Conservation (phyloP, 2,329 filamentous ascomycete genomes). For the Microdochium nivale region DNA sequence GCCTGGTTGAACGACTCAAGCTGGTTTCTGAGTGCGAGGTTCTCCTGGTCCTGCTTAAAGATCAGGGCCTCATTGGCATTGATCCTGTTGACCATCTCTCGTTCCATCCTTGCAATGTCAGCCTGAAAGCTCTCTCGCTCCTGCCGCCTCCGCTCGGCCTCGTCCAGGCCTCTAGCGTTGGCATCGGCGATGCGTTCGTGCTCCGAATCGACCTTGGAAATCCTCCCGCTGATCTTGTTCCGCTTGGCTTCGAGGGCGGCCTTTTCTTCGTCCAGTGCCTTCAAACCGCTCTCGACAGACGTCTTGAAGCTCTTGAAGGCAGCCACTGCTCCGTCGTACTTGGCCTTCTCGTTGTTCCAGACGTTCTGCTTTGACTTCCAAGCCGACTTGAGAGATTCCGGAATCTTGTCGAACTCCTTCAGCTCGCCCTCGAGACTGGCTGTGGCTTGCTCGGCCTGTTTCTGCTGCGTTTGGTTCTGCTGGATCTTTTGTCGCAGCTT, state of each 20-base stretch:
- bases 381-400: constrained; percentile 49
- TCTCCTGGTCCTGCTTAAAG: constrained; percentile 29
- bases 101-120: constrained; percentile 36
- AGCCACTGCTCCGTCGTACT: constrained; percentile 50
- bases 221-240: constrained; percentile 64
- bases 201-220: constrained; percentile 65
- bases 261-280: constrained; percentile 56
- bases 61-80: constrained; percentile 25
- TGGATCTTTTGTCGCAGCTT: constrained; percentile 66
- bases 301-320: constrained; percentile 50
- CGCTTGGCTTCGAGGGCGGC: constrained; percentile 55
- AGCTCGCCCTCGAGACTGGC: constrained; percentile 47
- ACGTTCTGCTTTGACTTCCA: constrained; percentile 45
- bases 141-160: constrained; percentile 51
- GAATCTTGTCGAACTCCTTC: constrained; percentile 55
- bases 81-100: constrained; percentile 30
- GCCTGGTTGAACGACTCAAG: constrained; percentile 29
- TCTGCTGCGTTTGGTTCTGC: constrained; percentile 67
- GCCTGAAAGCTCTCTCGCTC: constrained; percentile 37
- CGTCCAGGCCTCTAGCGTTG: constrained; percentile 55
- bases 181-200: constrained; percentile 62
- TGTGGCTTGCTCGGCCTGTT: constrained; percentile 51
- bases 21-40: constrained; percentile 26
- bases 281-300: constrained; percentile 53
- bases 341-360: constrained; percentile 46